Conservation (phyloP, 805 yeast genomes). For the Starmerella tilneyi region DNA sequence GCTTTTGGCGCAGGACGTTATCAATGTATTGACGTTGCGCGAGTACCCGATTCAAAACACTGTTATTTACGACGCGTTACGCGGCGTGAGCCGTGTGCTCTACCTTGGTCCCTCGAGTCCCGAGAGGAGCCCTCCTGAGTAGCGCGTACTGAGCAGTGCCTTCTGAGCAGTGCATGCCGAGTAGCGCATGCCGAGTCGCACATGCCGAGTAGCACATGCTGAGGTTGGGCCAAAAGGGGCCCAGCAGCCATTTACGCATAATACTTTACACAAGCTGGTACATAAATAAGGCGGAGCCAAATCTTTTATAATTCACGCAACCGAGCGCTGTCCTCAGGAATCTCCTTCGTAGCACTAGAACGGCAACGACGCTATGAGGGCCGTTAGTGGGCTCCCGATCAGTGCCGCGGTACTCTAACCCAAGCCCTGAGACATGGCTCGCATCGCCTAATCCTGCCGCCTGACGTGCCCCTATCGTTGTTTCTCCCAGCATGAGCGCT, state of each 20-base stretch:
- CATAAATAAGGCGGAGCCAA: too few relatives aligned
- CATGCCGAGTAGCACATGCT: neutral
- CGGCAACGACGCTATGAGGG: too few relatives aligned
- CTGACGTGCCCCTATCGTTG: too few relatives aligned
- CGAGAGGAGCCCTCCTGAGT: too few relatives aligned
- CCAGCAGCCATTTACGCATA: too few relatives aligned
- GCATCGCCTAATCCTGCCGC: too few relatives aligned
- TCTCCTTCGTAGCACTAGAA: too few relatives aligned
- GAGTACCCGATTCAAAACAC: constrained; percentile 77
- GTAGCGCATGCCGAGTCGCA: neutral
- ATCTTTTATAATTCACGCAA: too few relatives aligned
- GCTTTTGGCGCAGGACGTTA: constrained; percentile 76
- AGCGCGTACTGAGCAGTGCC: neutral
- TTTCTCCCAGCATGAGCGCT: neutral
- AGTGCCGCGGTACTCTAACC: neutral
- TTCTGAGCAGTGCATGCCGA: neutral
- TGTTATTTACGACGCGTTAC: constrained; percentile 61
- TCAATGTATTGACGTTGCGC: constrained; percentile 64
- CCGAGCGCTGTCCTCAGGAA: too few relatives aligned
- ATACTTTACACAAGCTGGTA: too few relatives aligned
- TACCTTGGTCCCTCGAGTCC: constrained; percentile 3
- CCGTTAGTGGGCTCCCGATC: too few relatives aligned
- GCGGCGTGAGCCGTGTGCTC: constrained; percentile 69
- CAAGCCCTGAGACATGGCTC: neutral
- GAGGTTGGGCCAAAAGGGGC: too few relatives aligned